Evolutionary conservation across 192 early-diverging fungal genomes (phyloP).

Genomic region (Jimgerdemannia lactiflua): DNA sequence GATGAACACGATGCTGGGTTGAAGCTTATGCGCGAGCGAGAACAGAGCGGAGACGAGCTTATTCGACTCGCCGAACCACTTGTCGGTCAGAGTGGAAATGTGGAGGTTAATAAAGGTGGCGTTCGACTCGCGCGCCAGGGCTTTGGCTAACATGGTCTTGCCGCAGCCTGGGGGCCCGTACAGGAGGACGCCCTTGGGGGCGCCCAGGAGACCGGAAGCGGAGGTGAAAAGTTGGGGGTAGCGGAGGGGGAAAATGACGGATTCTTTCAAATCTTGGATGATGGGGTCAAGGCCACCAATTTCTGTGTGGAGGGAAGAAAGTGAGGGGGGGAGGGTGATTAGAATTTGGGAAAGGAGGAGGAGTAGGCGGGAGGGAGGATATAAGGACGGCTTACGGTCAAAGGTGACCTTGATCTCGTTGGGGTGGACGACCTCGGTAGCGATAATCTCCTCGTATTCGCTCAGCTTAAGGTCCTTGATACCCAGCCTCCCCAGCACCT

Average conservation of each 20-base stretch:
- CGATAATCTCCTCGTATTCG: conserved; percentile 94
- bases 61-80: conserved; percentile 98
- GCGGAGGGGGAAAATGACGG: conserved; percentile 93
- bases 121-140: conserved; percentile 93
- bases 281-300: conserved; percentile 94
- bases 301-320: conserved; percentile 40
- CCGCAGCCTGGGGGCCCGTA: conserved; percentile 97
- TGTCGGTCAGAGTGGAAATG: conserved; percentile 94
- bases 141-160: conserved; percentile 99
- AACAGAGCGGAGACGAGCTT: conserved; percentile 93
- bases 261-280: conserved; percentile 87
- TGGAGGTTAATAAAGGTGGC: conserved; percentile 99
- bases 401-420: conserved; percentile 90
- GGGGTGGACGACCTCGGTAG: conserved; percentile 88
- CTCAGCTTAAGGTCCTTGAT: conserved; percentile 77
- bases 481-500: conserved; percentile 66
- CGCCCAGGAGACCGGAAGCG: conserved; percentile 81
- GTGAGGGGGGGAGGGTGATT: conserved; percentile 2
- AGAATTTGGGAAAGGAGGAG: background rate
- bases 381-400: conserved; percentile 47
- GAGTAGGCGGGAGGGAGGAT: background rate
- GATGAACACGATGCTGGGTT: conserved; percentile 97
- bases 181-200: conserved; percentile 93
- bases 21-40: conserved; percentile 89
- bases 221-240: conserved; percentile 91